Evolutionary conservation across 164 flowering plant species (phyloP).

Genomic region (Liriodendron chinense): DNA sequence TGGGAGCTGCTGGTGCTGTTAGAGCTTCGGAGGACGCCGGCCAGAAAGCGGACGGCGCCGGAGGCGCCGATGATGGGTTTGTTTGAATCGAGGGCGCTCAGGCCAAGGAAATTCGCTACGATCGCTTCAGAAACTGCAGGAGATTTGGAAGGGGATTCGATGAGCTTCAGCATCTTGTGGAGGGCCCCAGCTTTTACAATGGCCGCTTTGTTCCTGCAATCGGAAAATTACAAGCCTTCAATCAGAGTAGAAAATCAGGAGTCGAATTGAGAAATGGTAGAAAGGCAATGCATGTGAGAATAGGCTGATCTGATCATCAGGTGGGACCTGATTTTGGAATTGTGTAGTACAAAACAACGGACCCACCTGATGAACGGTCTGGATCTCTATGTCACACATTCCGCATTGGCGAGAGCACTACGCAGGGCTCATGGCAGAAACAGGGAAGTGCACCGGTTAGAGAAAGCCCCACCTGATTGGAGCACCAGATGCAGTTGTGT

Average conservation of each 20-base stretch:
- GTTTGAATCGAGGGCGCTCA: conserved; percentile 87
- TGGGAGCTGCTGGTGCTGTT: conserved; percentile 33
- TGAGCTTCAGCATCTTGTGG: conserved; percentile 78
- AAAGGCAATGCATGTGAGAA: neutral
- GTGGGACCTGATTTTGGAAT: neutral
- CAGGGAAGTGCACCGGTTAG: neutral
- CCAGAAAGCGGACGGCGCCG: conserved; percentile 73
- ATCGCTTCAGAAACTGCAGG: conserved; percentile 60
- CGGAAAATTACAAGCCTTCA: neutral
- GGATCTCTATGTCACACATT: neutral
- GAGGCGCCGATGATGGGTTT: conserved; percentile 84
- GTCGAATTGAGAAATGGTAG: neutral
- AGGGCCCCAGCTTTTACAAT: conserved; percentile 92
- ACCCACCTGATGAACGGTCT: neutral
- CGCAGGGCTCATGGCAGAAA: neutral
- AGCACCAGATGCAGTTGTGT: too few species aligned
- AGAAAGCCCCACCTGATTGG: neutral
- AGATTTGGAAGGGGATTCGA: conserved; percentile 38
- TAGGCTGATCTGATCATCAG: neutral
- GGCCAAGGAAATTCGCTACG: conserved; percentile 85
- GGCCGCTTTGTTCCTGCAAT: conserved; percentile 88
- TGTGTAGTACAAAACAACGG: too few species aligned
- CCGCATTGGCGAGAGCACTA: neutral
- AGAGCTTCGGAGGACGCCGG: conserved; percentile 34
- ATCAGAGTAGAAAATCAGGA: too few species aligned